Percentiles rank a stretch among this genome's conserved stretches.
These are phyloP conservation scores for Zychaea mexicana DNA, from an alignment of 371 early-diverging fungal species.

Conservation along the genomic window DNA sequence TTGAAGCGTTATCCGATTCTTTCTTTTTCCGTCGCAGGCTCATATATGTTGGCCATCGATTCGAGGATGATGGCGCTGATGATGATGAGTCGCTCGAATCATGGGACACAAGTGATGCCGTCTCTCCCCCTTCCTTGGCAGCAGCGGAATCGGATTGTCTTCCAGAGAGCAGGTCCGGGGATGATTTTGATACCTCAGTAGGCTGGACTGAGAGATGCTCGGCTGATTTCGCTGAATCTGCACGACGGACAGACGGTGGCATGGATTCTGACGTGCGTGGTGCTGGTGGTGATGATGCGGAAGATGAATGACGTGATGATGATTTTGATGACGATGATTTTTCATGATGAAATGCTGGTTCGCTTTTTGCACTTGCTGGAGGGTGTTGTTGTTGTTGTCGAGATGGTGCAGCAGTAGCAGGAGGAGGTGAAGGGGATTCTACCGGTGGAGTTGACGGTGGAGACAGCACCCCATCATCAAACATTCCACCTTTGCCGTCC, in stretches of 20 bases:
- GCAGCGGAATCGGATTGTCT: neutral
- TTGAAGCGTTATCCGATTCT: conserved; percentile 4
- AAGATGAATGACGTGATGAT: neutral
- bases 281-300: conserved; percentile 4
- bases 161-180: conserved; percentile 4
- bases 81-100: conserved; percentile 11
- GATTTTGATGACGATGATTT: neutral
- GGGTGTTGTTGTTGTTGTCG: neutral
- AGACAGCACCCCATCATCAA: conserved; percentile 38
- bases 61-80: conserved; percentile 8
- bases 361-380: neutral
- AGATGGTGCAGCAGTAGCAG: neutral
- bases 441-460: neutral
- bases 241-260: neutral
- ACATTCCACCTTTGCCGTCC: conserved; percentile 65
- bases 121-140: neutral
- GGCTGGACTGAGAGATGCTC: neutral
- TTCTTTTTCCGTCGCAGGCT: conserved; percentile 12
- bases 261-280: conserved; percentile 1
- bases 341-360: neutral
- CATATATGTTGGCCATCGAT: conserved; percentile 13
- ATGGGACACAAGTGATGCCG: neutral
- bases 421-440: neutral
- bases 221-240: neutral
- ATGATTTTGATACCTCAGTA: conserved; percentile 5